Conservation (phyloP, 306 rosid species). For the Phaseolus lunatus region DNA sequence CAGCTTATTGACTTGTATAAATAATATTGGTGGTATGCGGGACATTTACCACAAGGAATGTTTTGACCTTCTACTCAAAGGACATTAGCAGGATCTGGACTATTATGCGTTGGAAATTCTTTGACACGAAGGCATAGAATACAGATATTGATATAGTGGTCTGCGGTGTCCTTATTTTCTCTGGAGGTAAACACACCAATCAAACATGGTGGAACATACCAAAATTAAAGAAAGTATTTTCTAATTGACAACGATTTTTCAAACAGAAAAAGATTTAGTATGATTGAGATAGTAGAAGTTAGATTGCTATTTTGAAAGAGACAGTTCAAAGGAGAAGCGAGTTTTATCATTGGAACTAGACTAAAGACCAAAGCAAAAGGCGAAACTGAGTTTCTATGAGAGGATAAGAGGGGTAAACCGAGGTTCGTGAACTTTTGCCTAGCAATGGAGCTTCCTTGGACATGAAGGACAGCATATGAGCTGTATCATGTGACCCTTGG, state of each 20-base stretch:
- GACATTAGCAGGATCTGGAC: not conserved
- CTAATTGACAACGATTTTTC: slow-evolving; percentile 30
- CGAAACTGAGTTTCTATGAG: slow-evolving; percentile 5
- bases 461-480: slow-evolving; percentile 50
- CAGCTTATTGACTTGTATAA: not conserved
- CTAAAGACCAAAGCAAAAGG: slow-evolving; percentile 23
- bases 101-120: not conserved
- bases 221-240: slow-evolving; percentile 22
- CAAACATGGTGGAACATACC: slow-evolving; percentile 37
- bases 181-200: slow-evolving; percentile 18
- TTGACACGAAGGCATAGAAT: not conserved
- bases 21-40: not conserved
- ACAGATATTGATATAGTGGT: not conserved
- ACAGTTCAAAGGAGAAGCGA: slow-evolving; percentile 28
- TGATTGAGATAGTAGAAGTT: slow-evolving; percentile 46
- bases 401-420: slow-evolving; percentile 25
- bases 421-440: slow-evolving; percentile 32
- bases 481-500: slow-evolving; percentile 51
- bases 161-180: slow-evolving; percentile 9
- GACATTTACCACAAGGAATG: slow-evolving; percentile 2
- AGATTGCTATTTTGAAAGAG: slow-evolving; percentile 45
- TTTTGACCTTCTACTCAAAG: slow-evolving; percentile 4
- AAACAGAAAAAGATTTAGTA: slow-evolving; percentile 26
- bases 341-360: slow-evolving; percentile 35
- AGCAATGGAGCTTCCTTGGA: slow-evolving; percentile 13